A percentile compares a stretch with the other conserved stretches of the same genome.
phyloP scores from a whole-genome alignment of 1,284 basidiomycete genomes.

The Cryptococcus sp. region DNA sequence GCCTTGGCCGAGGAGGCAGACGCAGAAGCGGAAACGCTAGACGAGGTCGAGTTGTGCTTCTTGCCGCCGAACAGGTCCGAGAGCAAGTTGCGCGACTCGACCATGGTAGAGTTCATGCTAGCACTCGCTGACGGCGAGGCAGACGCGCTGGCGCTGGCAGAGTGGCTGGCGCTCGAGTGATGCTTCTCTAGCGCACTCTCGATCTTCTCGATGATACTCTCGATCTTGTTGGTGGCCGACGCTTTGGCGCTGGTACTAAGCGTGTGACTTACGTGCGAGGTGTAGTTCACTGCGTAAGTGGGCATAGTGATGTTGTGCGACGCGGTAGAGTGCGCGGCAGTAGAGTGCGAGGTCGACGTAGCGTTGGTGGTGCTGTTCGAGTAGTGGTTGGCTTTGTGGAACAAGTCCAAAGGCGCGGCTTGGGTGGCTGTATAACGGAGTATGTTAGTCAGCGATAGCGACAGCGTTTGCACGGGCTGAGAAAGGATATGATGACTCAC shows the following conservation, averaged over 20 bases:
- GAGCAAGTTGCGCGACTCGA: too few relatives aligned
- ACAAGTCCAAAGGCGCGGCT: constrained; percentile 5
- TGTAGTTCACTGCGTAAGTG: not conserved
- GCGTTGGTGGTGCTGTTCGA: not conserved
- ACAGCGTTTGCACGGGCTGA: not conserved
- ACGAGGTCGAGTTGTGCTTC: not conserved
- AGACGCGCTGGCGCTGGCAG: not conserved
- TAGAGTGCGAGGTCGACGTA: not conserved
- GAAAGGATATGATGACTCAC: not conserved
- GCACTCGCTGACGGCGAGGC: not conserved
- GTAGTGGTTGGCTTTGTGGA: not conserved
- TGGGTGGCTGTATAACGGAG: not conserved
- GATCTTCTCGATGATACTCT: too few relatives aligned
- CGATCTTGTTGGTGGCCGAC: too few relatives aligned
- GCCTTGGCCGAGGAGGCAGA: too few relatives aligned
- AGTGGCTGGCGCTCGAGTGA: not conserved
- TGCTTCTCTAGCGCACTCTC: too few relatives aligned
- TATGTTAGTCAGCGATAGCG: too few relatives aligned
- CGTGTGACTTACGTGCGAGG: not conserved
- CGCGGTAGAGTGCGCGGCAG: not conserved
- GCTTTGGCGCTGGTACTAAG: not conserved
- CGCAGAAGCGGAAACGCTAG: not conserved
- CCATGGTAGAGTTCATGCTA: not conserved
- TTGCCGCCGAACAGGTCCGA: too few relatives aligned
- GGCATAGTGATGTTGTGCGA: not conserved